Evolutionary conservation across 1,284 basidiomycete species (phyloP).

Genomic region (Fomitopsis betulina): DNA sequence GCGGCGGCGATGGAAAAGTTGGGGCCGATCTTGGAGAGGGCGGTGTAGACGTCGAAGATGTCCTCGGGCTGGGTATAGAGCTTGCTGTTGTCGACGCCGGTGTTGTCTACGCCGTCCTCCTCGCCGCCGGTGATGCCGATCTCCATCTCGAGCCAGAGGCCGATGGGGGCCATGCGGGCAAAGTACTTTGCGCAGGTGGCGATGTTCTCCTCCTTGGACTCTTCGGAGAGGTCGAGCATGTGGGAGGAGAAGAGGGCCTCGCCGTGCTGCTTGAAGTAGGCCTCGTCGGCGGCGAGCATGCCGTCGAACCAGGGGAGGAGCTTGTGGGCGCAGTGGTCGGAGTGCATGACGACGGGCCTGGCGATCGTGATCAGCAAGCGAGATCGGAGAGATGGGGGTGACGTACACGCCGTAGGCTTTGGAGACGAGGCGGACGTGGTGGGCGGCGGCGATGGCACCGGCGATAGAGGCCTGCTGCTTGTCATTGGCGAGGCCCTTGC

Average conservation of each 20-base stretch:
- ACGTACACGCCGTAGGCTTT: conserved; percentile 87
- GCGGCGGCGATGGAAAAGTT: conserved; percentile 97
- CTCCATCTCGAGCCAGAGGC: conserved; percentile 99
- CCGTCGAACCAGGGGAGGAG: conserved; percentile 99
- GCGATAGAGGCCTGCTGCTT: conserved; percentile 95
- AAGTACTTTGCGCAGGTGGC: conserved; percentile 94
- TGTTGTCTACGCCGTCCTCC: conserved; percentile 98
- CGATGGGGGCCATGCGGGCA: conserved; percentile 89
- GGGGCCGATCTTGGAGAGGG: conserved; percentile 82
- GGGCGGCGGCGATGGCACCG: conserved; percentile 90
- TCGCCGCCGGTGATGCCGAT: conserved; percentile 99
- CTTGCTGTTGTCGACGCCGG: conserved; percentile 87
- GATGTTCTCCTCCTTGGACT: conserved; percentile 98
- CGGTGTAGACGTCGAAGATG: conserved; percentile 88
- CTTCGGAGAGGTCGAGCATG: conserved; percentile 99
- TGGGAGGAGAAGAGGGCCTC: conserved; percentile 97
- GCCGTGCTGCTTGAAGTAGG: conserved; percentile 86
- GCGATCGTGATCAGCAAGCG: background rate
- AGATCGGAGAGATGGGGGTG: background rate
- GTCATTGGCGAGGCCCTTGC: conserved; percentile 94
- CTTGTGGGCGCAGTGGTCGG: conserved; percentile 98
- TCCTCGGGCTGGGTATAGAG: conserved; percentile 99
- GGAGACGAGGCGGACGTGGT: conserved; percentile 88
- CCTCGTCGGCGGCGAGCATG: conserved; percentile 97
- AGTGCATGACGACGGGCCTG: conserved; percentile 96